These are phyloP conservation scores for Zychaea mexicana DNA, from an alignment of 371 early-diverging fungal genomes.

Conservation along the genomic window DNA sequence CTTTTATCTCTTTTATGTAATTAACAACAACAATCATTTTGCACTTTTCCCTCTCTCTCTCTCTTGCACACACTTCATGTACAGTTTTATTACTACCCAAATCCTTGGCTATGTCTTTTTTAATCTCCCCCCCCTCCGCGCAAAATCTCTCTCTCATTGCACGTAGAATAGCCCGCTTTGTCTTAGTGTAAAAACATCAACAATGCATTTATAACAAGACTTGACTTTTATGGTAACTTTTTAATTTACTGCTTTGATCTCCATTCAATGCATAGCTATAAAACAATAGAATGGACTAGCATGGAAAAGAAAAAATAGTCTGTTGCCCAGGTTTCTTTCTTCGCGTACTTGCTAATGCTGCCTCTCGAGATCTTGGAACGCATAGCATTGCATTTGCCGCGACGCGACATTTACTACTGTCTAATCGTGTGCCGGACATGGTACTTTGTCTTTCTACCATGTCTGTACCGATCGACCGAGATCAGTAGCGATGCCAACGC, in stretches of 20 bases:
- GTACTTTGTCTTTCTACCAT: slow-evolving; percentile 1
- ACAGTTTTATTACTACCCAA: background rate
- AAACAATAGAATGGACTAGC: too few relatives aligned
- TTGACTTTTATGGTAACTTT: too few relatives aligned
- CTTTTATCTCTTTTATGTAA: background rate
- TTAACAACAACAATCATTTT: background rate
- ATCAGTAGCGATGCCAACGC: slow-evolving; percentile 1
- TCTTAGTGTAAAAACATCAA: too few relatives aligned
- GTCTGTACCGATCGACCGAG: background rate
- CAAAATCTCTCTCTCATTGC: background rate
- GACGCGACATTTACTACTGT: background rate
- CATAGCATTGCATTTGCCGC: background rate
- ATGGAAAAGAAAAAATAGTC: too few relatives aligned
- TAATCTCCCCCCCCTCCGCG: too few relatives aligned
- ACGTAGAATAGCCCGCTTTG: too few relatives aligned
- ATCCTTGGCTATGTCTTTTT: too few relatives aligned
- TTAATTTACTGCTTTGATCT: too few relatives aligned
- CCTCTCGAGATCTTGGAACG: background rate
- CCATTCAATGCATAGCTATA: too few relatives aligned
- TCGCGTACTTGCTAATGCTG: background rate
- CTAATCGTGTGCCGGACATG: background rate
- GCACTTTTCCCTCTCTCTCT: background rate
- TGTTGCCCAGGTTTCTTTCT: background rate
- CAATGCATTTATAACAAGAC: too few relatives aligned
- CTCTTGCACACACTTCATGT: slow-evolving; percentile 4